Evolutionary conservation across 2,329 filamentous ascomycete genomes (phyloP).

Genomic region (Colletotrichum coccodes): DNA sequence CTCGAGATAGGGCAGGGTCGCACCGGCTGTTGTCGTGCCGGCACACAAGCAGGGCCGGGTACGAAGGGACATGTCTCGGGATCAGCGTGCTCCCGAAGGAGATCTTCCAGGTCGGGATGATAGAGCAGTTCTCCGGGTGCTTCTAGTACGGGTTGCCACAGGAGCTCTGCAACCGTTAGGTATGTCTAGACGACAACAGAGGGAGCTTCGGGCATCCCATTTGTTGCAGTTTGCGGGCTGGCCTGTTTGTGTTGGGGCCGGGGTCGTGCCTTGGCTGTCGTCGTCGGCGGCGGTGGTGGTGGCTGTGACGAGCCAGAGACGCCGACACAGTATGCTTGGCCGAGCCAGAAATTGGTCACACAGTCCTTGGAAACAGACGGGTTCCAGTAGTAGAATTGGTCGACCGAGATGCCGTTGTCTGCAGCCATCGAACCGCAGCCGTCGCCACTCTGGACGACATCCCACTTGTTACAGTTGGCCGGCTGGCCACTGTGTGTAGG

Average conservation of each 20-base stretch:
- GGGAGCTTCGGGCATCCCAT: too few relatives aligned
- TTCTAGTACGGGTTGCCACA: too few relatives aligned
- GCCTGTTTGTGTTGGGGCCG: constrained; percentile 31
- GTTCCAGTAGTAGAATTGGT: constrained; percentile 34
- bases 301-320: constrained; percentile 13
- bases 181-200: too few relatives aligned
- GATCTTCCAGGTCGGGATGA: too few relatives aligned
- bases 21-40: too few relatives aligned
- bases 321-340: constrained; percentile 39
- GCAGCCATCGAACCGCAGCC: constrained; percentile 21
- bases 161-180: too few relatives aligned
- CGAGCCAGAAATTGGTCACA: constrained; percentile 37
- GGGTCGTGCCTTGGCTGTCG: not conserved
- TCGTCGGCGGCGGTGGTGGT: constrained; percentile 21
- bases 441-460: constrained; percentile 29
- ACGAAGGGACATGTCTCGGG: too few relatives aligned
- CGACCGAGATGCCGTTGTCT: constrained; percentile 24
- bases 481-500: constrained; percentile 34
- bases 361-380: constrained; percentile 37
- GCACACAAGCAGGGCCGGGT: too few relatives aligned
- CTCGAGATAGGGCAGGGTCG: too few relatives aligned
- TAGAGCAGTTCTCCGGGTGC: too few relatives aligned
- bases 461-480: constrained; percentile 33
- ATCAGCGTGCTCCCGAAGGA: too few relatives aligned
- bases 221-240: constrained; percentile 33